Conservation (phyloP, 2,329 filamentous ascomycete species). For the Aspergillus pseudoglaucus region DNA sequence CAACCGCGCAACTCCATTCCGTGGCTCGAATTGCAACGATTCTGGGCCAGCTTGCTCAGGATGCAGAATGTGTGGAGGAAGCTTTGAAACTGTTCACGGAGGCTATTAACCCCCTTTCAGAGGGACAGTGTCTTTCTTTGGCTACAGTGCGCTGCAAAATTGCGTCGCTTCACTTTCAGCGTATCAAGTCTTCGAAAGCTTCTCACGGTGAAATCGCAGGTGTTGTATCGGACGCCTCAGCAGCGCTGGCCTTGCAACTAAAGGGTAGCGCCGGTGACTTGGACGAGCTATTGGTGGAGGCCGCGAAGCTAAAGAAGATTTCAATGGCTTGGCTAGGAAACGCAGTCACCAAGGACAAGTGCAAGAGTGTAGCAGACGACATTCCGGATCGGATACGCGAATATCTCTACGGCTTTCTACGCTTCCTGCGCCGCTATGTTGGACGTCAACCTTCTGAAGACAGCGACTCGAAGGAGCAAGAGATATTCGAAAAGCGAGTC, state of each 20-base stretch:
- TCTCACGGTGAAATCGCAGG: slow-evolving; percentile 13
- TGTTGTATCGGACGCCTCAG: slow-evolving; percentile 28
- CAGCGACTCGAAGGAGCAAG: slow-evolving; percentile 20
- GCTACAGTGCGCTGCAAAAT: slow-evolving; percentile 36
- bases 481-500: slow-evolving; percentile 27
- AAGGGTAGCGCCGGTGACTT: slow-evolving; percentile 35
- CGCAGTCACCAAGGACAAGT: slow-evolving; percentile 17
- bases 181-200: slow-evolving; percentile 17
- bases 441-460: slow-evolving; percentile 24
- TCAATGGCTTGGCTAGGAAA: slow-evolving; percentile 33
- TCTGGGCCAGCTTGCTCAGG: slow-evolving; percentile 36
- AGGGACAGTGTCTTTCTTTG: slow-evolving; percentile 26
- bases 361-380: slow-evolving; percentile 11
- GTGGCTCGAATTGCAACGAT: slow-evolving; percentile 28
- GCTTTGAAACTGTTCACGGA: slow-evolving; percentile 31
- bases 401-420: slow-evolving; percentile 34
- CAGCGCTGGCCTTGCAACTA: slow-evolving; percentile 28
- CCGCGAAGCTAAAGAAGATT: slow-evolving; percentile 38
- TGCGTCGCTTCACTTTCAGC: slow-evolving; percentile 32
- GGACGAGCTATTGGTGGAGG: slow-evolving; percentile 39
- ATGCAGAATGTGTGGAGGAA: slow-evolving; percentile 34
- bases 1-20: slow-evolving; percentile 12
- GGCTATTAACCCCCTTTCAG: slow-evolving; percentile 24
- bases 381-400: slow-evolving; percentile 23
- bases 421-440: slow-evolving; percentile 37